phyloP scores from a whole-genome alignment of 345 rosid genomes.

The Salix dunnii region DNA sequence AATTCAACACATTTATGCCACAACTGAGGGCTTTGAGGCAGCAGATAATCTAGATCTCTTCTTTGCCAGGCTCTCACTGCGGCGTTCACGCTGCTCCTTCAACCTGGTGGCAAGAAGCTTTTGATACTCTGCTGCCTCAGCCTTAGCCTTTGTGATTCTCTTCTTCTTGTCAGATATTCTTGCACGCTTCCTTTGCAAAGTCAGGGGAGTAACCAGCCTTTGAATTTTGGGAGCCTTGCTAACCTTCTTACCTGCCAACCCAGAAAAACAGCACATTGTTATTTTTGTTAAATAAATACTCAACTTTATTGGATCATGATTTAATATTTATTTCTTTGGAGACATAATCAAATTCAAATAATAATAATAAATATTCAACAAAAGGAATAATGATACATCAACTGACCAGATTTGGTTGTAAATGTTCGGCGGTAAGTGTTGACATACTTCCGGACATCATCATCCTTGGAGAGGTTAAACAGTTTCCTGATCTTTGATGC shows the following conservation, averaged over 20 bases:
- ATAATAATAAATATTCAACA: neutral
- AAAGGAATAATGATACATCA: neutral
- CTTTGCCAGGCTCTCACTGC: conserved; percentile 31
- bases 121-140: conserved; percentile 27
- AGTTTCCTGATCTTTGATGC: conserved; percentile 77
- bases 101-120: conserved; percentile 28
- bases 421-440: conserved; percentile 80
- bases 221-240: conserved; percentile 32
- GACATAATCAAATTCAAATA: neutral
- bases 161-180: conserved; percentile 31
- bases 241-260: conserved; percentile 21
- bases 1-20: neutral
- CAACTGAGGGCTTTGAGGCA: conserved; percentile 31
- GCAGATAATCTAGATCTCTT: conserved; percentile 28
- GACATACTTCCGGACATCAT: conserved; percentile 74
- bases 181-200: conserved; percentile 24
- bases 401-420: conserved; percentile 69
- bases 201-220: conserved; percentile 28
- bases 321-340: neutral
- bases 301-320: neutral
- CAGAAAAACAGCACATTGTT: neutral
- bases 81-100: conserved; percentile 34
- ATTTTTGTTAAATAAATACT: neutral
- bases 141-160: conserved; percentile 29
- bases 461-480: conserved; percentile 71